These are phyloP conservation scores for Nakazawaea wickerhamii DNA, from an alignment of 805 yeast species.

Conservation along the genomic window DNA sequence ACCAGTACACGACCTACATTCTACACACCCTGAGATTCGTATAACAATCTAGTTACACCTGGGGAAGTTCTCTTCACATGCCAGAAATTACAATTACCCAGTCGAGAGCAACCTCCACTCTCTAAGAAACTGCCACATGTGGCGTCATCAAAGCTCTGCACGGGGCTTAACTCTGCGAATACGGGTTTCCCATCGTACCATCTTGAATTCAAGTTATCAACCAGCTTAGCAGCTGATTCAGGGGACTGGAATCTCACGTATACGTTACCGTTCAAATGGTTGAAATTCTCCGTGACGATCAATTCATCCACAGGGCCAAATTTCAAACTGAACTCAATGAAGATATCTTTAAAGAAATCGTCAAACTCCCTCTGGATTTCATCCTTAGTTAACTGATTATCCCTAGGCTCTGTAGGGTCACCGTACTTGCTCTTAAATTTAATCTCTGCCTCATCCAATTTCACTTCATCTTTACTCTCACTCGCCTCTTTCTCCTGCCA, in stretches of 20 bases:
- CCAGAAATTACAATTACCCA: constrained; percentile 81
- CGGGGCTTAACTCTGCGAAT: constrained; percentile 75
- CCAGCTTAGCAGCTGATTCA: constrained; percentile 56
- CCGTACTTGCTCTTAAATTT: constrained; percentile 4
- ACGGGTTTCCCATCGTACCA: constrained; percentile 84
- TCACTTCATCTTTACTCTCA: constrained; percentile 13
- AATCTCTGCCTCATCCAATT: constrained; percentile 9
- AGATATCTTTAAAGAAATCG: constrained; percentile 66
- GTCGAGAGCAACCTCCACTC: constrained; percentile 72
- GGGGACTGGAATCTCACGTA: constrained; percentile 56
- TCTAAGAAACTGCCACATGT: constrained; percentile 51
- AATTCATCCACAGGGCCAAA: constrained; percentile 53
- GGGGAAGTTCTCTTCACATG: constrained; percentile 60
- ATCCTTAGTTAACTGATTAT: constrained; percentile 23
- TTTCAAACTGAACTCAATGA: constrained; percentile 45
- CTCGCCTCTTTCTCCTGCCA: constrained; percentile 6
- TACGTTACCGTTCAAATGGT: constrained; percentile 84
- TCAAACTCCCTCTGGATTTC: constrained; percentile 47
- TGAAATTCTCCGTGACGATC: constrained; percentile 77
- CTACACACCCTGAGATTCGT: constrained; percentile 2
- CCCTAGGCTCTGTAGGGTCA: constrained; percentile 6
- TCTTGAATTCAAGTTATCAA: constrained; percentile 58
- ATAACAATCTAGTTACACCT: constrained; percentile 36
- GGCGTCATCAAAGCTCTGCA: constrained; percentile 61
- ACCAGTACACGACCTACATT: too few relatives aligned